Conservation (phyloP, 805 yeast species). For the Zygosaccharomyces lentus region DNA sequence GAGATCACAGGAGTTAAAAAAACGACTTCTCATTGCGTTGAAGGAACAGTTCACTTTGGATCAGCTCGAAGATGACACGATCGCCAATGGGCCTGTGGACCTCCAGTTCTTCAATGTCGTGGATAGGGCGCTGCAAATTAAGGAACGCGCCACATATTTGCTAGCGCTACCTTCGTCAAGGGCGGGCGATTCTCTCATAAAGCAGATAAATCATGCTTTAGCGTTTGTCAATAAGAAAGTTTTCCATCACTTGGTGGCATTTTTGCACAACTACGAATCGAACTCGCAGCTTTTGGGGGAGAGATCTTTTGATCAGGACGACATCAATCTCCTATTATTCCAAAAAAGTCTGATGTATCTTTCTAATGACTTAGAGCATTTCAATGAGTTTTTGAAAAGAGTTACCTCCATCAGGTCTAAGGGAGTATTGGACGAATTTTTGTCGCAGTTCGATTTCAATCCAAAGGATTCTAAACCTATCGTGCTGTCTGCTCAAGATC, state of each 20-base stretch:
- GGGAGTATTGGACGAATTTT: constrained; percentile 60
- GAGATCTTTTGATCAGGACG: constrained; percentile 14
- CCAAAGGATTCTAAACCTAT: constrained; percentile 43
- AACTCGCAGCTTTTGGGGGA: constrained; percentile 17
- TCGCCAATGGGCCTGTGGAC: constrained; percentile 41
- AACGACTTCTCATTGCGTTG: constrained; percentile 47
- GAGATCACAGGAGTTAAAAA: constrained; percentile 39
- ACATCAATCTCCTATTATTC: constrained; percentile 22
- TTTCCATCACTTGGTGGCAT: constrained; percentile 39
- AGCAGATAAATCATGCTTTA: constrained; percentile 49
- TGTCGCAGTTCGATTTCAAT: constrained; percentile 45
- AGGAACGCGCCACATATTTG: constrained; percentile 62
- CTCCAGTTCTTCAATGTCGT: constrained; percentile 58
- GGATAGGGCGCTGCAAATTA: constrained; percentile 57
- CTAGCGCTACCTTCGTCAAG: constrained; percentile 64
- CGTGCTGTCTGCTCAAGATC: constrained; percentile 68
- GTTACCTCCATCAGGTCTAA: constrained; percentile 70
- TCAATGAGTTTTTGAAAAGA: constrained; percentile 55
- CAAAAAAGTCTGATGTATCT: constrained; percentile 35
- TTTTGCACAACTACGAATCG: constrained; percentile 31
- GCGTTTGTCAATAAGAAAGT: constrained; percentile 53
- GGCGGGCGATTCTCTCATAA: constrained; percentile 62
- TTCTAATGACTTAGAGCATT: constrained; percentile 44
- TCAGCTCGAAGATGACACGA: constrained; percentile 63
- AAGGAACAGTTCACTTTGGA: constrained; percentile 61